phyloP scores from a whole-genome alignment of 768 basidiomycete genomes.

The Austroboletus festivus region DNA sequence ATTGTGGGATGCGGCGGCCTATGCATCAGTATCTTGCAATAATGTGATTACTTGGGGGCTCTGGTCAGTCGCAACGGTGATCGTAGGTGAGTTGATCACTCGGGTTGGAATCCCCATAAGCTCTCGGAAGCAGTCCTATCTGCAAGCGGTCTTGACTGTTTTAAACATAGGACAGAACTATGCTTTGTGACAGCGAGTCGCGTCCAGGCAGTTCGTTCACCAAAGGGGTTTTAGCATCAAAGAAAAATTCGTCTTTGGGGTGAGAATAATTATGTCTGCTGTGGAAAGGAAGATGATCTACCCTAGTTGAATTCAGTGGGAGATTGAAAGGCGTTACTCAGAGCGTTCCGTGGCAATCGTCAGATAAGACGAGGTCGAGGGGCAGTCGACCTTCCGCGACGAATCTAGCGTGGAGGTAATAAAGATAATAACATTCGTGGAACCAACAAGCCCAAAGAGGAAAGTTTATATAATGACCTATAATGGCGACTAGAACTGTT shows the following conservation, averaged over 20 bases:
- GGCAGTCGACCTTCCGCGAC: too few species aligned
- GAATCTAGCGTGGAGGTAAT: too few species aligned
- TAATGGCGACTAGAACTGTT: too few species aligned
- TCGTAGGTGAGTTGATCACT: too few species aligned
- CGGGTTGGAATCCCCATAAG: neutral
- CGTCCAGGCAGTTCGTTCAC: too few species aligned
- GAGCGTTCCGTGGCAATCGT: too few species aligned
- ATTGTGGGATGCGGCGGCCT: too few species aligned
- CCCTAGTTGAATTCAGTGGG: neutral
- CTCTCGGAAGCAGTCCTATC: neutral
- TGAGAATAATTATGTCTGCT: neutral
- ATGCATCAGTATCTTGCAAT: too few species aligned
- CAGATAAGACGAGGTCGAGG: neutral
- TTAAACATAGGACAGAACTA: neutral
- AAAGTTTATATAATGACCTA: constrained; percentile 29
- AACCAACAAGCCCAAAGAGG: constrained; percentile 7
- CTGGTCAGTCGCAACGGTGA: too few species aligned
- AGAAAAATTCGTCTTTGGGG: neutral
- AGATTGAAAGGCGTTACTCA: neutral
- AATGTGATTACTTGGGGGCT: too few species aligned
- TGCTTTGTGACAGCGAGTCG: neutral
- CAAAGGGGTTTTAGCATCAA: neutral
- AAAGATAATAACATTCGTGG: too few species aligned
- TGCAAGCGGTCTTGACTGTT: neutral
- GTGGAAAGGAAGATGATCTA: too few species aligned